Evolutionary conservation across 768 basidiomycete species (phyloP).

Genomic region (Clitopilus passeckerianus): DNA sequence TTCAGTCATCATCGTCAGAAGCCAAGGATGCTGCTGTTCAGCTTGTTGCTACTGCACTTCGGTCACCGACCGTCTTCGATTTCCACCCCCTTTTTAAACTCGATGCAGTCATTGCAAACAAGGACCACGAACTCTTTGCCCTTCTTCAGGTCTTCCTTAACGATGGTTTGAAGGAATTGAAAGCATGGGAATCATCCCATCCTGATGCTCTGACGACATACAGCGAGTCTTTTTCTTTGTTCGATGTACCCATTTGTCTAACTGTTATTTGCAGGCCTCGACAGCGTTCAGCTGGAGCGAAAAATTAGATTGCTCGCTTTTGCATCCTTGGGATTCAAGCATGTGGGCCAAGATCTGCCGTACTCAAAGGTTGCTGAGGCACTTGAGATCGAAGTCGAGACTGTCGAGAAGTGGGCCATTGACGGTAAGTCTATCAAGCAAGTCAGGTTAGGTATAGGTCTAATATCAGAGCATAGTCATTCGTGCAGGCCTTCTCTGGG

Average conservation of each 20-base stretch:
- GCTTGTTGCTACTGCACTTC: slow-evolving; percentile 59
- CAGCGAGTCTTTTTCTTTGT: slow-evolving; percentile 37
- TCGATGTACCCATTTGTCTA: slow-evolving; percentile 2
- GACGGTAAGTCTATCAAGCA: slow-evolving; percentile 49
- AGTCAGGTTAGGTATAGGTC: background rate
- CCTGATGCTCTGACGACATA: slow-evolving; percentile 45
- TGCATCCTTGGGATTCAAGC: slow-evolving; percentile 70
- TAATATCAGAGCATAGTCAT: slow-evolving; percentile 47
- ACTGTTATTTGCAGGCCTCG: slow-evolving; percentile 40
- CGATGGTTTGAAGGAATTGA: slow-evolving; percentile 57
- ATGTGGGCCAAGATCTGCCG: slow-evolving; percentile 68
- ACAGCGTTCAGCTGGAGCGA: slow-evolving; percentile 54
- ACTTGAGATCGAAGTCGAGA: slow-evolving; percentile 54
- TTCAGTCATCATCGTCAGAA: slow-evolving; percentile 49
- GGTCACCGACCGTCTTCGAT: slow-evolving; percentile 66
- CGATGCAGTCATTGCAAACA: slow-evolving; percentile 59
- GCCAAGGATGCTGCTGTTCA: slow-evolving; percentile 53
- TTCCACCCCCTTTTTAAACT: slow-evolving; percentile 79
- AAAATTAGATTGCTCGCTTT: slow-evolving; percentile 80
- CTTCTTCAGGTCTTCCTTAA: slow-evolving; percentile 75
- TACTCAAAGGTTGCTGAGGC: slow-evolving; percentile 67
- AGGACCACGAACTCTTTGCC: slow-evolving; percentile 67
- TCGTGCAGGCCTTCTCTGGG: slow-evolving; percentile 71
- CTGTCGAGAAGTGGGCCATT: slow-evolving; percentile 86
- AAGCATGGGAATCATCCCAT: slow-evolving; percentile 53